Conservation (phyloP, 192 early-diverging fungal species). For the Coemansia asiatica region DNA sequence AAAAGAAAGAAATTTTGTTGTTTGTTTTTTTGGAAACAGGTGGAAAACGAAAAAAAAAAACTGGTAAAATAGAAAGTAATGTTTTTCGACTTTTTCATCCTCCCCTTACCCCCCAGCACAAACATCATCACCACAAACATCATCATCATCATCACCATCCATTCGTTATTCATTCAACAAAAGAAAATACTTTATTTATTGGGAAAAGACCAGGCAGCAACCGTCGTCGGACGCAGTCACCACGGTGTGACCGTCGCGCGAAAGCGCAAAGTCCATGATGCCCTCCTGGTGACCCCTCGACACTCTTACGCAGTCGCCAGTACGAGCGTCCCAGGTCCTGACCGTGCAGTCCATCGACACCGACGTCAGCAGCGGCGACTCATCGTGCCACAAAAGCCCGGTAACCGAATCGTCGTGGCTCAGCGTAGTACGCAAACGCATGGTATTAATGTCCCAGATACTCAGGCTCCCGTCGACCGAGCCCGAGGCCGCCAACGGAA, state of each 20-base stretch:
- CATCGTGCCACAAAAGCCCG: conserved; percentile 66
- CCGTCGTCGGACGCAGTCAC: conserved; percentile 89
- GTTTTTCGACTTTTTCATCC: neutral
- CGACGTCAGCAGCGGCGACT: conserved; percentile 69
- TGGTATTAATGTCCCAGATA: conserved; percentile 88
- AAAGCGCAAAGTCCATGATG: conserved; percentile 79
- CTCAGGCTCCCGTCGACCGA: conserved; percentile 86
- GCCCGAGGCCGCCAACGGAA: conserved; percentile 77
- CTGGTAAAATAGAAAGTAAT: neutral
- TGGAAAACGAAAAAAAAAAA: neutral
- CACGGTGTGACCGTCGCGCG: conserved; percentile 66
- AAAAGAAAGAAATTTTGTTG: too few relatives aligned
- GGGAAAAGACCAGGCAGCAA: conserved; percentile 65
- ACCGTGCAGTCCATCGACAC: conserved; percentile 81
- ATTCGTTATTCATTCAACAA: too few relatives aligned
- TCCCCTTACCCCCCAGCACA: too few relatives aligned
- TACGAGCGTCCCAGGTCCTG: conserved; percentile 88
- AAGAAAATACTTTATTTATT: conserved; percentile 19
- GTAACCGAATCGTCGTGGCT: conserved; percentile 87
- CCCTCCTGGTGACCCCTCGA: conserved; percentile 86
- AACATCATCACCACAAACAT: too few relatives aligned
- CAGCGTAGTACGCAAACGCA: conserved; percentile 78
- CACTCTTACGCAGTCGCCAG: conserved; percentile 71
- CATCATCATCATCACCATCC: neutral
- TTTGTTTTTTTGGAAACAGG: too few relatives aligned